phyloP scores from a whole-genome alignment of 305 asterid species.

The Salvia sclarea region DNA sequence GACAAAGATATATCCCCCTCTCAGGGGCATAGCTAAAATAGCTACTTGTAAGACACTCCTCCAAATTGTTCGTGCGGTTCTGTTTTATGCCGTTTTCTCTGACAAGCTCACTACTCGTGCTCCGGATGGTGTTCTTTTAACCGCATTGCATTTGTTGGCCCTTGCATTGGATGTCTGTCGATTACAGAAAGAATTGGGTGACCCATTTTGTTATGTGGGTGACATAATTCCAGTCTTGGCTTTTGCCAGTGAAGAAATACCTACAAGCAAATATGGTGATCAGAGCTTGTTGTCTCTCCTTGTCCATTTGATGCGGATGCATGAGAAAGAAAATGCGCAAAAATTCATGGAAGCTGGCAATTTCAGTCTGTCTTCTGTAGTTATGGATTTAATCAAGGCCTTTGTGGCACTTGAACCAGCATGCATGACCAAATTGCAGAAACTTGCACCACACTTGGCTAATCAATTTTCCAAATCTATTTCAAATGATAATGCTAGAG shows the following conservation, averaged over 20 bases:
- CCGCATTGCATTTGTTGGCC: constrained; percentile 83
- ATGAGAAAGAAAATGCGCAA: constrained; percentile 61
- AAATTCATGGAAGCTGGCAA: constrained; percentile 60
- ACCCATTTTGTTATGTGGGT: constrained; percentile 48
- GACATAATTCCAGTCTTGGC: constrained; percentile 72
- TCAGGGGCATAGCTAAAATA: constrained; percentile 73
- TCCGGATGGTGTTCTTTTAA: constrained; percentile 78
- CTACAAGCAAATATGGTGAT: constrained; percentile 55
- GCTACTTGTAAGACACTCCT: constrained; percentile 83
- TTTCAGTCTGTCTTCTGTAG: constrained; percentile 56
- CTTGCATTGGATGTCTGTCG: constrained; percentile 76
- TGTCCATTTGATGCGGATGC: constrained; percentile 76
- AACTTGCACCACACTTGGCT: constrained; percentile 76
- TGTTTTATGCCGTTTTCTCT: constrained; percentile 72
- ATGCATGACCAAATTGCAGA: constrained; percentile 74
- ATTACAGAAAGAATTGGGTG: constrained; percentile 59
- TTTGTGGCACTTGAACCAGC: constrained; percentile 78
- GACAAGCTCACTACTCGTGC: constrained; percentile 64
- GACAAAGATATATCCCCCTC: constrained; percentile 83
- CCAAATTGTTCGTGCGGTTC: constrained; percentile 77
- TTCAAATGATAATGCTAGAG: constrained; percentile 40
- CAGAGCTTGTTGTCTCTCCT: constrained; percentile 95
- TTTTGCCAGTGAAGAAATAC: constrained; percentile 72
- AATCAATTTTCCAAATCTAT: constrained; percentile 53
- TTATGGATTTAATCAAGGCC: constrained; percentile 60